Evolutionary conservation across 805 yeast genomes (phyloP).

Genomic region (Candida qinlingensis): DNA sequence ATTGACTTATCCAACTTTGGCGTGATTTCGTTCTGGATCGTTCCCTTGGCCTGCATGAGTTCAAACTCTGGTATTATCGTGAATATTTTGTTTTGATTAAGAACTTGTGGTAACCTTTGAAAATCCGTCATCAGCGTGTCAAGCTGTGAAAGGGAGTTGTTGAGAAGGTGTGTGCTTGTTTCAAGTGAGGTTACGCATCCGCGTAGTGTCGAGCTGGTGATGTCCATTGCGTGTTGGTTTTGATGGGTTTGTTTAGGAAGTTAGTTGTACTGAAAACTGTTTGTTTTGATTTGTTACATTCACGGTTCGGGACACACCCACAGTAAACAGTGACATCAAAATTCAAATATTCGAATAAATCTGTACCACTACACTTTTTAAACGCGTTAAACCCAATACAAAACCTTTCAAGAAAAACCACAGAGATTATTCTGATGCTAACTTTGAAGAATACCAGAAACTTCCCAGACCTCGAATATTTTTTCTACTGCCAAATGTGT

Average conservation of each 20-base stretch:
- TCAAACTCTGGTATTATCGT: constrained; percentile 47
- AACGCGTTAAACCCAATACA: no score
- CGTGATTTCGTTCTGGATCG: constrained; percentile 32
- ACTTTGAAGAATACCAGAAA: no score
- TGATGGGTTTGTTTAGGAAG: not conserved
- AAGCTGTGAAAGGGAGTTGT: constrained; percentile 29
- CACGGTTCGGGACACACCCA: no score
- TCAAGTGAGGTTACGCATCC: constrained; percentile 31
- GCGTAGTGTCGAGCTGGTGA: constrained; percentile 11
- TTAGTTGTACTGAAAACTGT: not conserved
- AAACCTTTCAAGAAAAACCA: no score
- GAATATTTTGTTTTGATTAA: constrained; percentile 42
- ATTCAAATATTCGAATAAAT: no score
- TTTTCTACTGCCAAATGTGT: not conserved
- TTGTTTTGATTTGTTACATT: not conserved
- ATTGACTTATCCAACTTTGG: constrained; percentile 36
- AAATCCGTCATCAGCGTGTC: constrained; percentile 33
- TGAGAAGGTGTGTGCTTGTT: constrained; percentile 31
- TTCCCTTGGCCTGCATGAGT: constrained; percentile 34
- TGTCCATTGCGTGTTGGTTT: not conserved
- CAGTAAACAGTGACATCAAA: no score
- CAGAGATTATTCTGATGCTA: no score
- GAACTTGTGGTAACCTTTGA: constrained; percentile 33
- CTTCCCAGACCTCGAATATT: no score
- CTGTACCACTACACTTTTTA: no score